phyloP scores from a whole-genome alignment of 2,329 filamentous ascomycete genomes.

The Colletotrichum trifolii region DNA sequence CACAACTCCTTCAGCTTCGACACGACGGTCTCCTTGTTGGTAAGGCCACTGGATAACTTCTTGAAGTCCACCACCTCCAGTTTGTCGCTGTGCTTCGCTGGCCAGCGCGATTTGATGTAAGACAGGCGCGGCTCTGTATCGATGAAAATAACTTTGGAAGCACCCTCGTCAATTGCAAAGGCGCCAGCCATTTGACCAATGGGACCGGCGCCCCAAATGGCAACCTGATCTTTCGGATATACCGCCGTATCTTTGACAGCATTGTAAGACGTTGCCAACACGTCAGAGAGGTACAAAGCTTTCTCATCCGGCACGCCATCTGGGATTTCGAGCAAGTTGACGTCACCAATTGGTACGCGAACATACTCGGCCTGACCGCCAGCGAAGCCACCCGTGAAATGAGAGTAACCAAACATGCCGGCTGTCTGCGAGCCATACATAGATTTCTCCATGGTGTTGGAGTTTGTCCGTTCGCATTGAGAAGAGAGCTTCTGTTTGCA shows the following conservation, averaged over 20 bases:
- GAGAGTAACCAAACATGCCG: constrained; percentile 79
- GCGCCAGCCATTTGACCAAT: constrained; percentile 87
- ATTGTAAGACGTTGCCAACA: constrained; percentile 83
- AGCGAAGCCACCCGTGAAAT: constrained; percentile 88
- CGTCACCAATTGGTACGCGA: constrained; percentile 81
- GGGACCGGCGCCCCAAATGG: constrained; percentile 86
- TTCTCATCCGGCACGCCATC: constrained; percentile 87
- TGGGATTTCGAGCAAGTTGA: constrained; percentile 84
- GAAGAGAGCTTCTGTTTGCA: constrained; percentile 83
- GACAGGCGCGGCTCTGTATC: constrained; percentile 79
- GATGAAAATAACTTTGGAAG: constrained; percentile 80
- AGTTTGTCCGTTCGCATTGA: constrained; percentile 83
- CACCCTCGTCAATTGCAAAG: constrained; percentile 80
- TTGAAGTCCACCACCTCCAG: constrained; percentile 78
- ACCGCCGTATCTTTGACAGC: constrained; percentile 86
- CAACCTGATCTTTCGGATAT: constrained; percentile 80
- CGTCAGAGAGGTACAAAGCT: constrained; percentile 81
- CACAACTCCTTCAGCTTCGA: constrained; percentile 79
- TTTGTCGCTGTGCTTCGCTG: constrained; percentile 58
- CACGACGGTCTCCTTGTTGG: constrained; percentile 71
- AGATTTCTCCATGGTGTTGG: constrained; percentile 74
- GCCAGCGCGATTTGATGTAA: constrained; percentile 72
- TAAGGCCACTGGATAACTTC: constrained; percentile 67
- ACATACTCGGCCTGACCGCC: constrained; percentile 91
- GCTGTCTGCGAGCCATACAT: constrained; percentile 85